These are phyloP conservation scores for Paradendryphiella salina DNA, from an alignment of 2,329 filamentous ascomycete genomes.

Conservation along the genomic window DNA sequence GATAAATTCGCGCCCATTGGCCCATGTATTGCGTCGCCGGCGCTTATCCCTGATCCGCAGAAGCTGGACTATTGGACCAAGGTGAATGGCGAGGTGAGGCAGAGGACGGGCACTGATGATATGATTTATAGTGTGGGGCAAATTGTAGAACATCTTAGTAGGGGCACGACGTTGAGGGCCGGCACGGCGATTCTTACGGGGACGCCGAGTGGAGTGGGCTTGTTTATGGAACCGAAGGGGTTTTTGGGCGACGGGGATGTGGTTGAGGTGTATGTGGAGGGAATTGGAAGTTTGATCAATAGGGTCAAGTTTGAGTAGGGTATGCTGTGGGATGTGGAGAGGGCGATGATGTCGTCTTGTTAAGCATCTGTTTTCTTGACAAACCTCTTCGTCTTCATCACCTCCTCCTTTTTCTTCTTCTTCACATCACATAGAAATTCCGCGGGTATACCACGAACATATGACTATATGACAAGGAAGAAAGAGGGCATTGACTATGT, in stretches of 20 bases:
- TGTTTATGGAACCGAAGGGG: conserved; percentile 46
- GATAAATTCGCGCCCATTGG: conserved; percentile 53
- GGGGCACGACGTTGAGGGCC: conserved; percentile 52
- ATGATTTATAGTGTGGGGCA: conserved; percentile 53
- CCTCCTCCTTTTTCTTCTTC: no score
- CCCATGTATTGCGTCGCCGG: conserved; percentile 45
- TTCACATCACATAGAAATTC: no score
- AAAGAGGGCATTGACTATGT: no score
- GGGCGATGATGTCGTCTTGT: no score
- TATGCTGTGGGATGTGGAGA: no score
- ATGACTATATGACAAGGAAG: no score
- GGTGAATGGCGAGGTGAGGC: conserved; percentile 52
- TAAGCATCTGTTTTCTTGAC: no score
- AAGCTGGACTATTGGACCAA: conserved; percentile 45
- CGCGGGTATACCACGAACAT: no score
- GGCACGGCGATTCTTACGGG: conserved; percentile 57
- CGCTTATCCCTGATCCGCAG: conserved; percentile 40
- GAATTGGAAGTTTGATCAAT: conserved; percentile 43
- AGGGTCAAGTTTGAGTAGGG: conserved; percentile 40
- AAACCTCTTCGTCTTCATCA: no score
- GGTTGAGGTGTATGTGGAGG: conserved; percentile 42
- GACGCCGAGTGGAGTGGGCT: conserved; percentile 50
- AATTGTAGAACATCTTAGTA: conserved; percentile 51
- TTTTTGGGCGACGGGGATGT: conserved; percentile 44
- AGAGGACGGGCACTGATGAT: conserved; percentile 51